A percentile compares a stretch with the other conserved stretches of the same genome.
phyloP scores from a whole-genome alignment of 2,329 filamentous ascomycete species.

The Ambrosiella cleistominuta region DNA sequence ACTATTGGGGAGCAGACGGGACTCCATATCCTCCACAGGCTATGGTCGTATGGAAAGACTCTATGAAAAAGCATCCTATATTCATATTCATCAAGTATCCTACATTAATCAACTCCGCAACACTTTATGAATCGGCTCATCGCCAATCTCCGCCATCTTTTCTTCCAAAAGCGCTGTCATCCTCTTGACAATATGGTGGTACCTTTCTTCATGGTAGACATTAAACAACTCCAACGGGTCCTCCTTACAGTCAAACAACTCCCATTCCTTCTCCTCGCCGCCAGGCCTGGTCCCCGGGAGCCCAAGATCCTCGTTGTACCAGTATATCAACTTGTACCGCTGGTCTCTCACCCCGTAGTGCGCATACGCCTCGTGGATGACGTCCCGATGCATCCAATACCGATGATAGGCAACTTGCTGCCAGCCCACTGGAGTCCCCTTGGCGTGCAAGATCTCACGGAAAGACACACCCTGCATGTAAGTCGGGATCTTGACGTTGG shows the following conservation, averaged over 20 bases:
- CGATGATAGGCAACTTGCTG: background rate
- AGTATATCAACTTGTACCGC: background rate
- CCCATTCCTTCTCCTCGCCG: background rate
- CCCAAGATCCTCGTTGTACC: background rate
- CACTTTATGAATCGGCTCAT: slow-evolving; percentile 22
- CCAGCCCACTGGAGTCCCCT: background rate
- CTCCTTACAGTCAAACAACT: slow-evolving; percentile 21
- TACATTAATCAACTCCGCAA: background rate
- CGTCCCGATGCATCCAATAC: slow-evolving; percentile 2
- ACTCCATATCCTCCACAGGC: background rate
- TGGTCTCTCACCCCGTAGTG: background rate
- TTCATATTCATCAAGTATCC: background rate
- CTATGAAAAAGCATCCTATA: no score
- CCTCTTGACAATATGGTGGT: slow-evolving; percentile 21
- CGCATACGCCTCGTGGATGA: background rate
- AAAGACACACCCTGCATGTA: background rate
- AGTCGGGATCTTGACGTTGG: background rate
- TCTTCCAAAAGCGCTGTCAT: slow-evolving; percentile 27
- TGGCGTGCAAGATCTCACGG: background rate
- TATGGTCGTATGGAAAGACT: background rate
- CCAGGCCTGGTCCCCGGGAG: background rate
- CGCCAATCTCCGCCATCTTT: slow-evolving; percentile 36
- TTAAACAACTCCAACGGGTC: slow-evolving; percentile 22
- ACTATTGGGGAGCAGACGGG: background rate
- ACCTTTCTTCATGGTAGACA: slow-evolving; percentile 23